phyloP scores from a whole-genome alignment of 305 asterid species.

The Ajuga reptans region DNA sequence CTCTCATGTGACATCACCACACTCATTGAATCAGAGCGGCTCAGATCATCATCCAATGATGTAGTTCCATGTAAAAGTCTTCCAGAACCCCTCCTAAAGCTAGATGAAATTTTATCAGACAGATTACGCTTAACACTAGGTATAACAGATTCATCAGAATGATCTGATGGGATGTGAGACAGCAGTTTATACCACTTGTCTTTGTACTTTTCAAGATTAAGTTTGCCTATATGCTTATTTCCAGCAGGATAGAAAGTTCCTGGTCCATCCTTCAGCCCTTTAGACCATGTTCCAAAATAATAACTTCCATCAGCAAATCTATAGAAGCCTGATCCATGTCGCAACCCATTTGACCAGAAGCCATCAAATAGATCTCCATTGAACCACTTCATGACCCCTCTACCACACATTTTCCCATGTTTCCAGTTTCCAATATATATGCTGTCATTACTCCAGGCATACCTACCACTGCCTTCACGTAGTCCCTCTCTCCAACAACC shows the following conservation, averaged over 20 bases:
- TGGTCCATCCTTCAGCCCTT: slow-evolving; percentile 82
- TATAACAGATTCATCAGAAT: slow-evolving; percentile 33
- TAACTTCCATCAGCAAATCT: slow-evolving; percentile 78
- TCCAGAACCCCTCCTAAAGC: slow-evolving; percentile 44
- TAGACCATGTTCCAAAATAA: slow-evolving; percentile 88
- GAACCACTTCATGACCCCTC: slow-evolving; percentile 91
- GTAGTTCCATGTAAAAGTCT: slow-evolving; percentile 35
- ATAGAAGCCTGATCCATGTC: slow-evolving; percentile 78
- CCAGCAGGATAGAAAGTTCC: slow-evolving; percentile 83
- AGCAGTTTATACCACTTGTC: slow-evolving; percentile 40
- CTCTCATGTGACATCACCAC: slow-evolving; percentile 35
- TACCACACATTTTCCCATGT: slow-evolving; percentile 63
- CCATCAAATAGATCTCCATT: slow-evolving; percentile 87
- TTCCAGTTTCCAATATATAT: slow-evolving; percentile 84
- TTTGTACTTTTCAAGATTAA: slow-evolving; percentile 36
- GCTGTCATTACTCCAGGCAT: slow-evolving; percentile 68
- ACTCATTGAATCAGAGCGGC: slow-evolving; percentile 30
- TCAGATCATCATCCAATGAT: slow-evolving; percentile 33
- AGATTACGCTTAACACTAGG: slow-evolving; percentile 48
- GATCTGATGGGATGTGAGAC: slow-evolving; percentile 34
- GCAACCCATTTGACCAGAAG: slow-evolving; percentile 74
- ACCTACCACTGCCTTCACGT: slow-evolving; percentile 89
- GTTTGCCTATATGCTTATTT: slow-evolving; percentile 40
- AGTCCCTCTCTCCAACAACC: slow-evolving; percentile 94
- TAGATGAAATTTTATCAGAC: slow-evolving; percentile 51